Evolutionary conservation across 345 rosid genomes (phyloP), one percentile per base, ranked within the genome.

Genomic region (Murraya koenigii): DNA sequence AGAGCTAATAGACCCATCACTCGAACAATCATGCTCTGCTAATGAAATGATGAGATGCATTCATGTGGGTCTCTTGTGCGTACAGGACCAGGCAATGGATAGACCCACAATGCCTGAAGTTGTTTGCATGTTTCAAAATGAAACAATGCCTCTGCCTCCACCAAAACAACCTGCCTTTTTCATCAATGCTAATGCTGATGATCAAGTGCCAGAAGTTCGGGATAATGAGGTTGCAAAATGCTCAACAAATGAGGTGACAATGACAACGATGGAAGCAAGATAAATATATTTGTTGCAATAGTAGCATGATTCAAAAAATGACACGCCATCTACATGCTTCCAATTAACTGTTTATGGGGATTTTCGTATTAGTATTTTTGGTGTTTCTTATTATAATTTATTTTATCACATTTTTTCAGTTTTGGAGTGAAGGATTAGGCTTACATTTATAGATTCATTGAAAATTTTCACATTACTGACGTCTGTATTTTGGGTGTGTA

Each of bases 61-160:
- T 26, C 71, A 72, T 28, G 81, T 79, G 26, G 77, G 73, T 30
- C 58, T 78, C 0, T 41, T 78, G 23, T 78, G 81, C 39, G 77
- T 72, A 15, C 77, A 78, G 28, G 26, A 66, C 15, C 4, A 20
- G 6, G 41, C 72, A 5, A 62, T 8, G 2, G 77, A 78, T 63
- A 64, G 81, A 30, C 81, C 81, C 3, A 35, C 71, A 2, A 72
- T 72, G 77, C 39, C 58, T 1, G 44, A 28, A 20, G 77, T 79
- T 8, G 71, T 72, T 4, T 54, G 39, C 10, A 65, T 79, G 77
- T 59, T 72, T n/a, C 32, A 23, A 1, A 79, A 72, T 56, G 72
- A 78, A 11, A 39, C 22, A 22, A 44, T 35, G n/a, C 23, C 14
- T 11, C 41, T 76, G n/a, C 68, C 62, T 55, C 25, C 35, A 0